A percentile compares a stretch with the other conserved stretches of the same genome.
Evolutionary conservation across 176 grass and related monocot genomes (phyloP).

Genomic region (Phragmites australis): DNA sequence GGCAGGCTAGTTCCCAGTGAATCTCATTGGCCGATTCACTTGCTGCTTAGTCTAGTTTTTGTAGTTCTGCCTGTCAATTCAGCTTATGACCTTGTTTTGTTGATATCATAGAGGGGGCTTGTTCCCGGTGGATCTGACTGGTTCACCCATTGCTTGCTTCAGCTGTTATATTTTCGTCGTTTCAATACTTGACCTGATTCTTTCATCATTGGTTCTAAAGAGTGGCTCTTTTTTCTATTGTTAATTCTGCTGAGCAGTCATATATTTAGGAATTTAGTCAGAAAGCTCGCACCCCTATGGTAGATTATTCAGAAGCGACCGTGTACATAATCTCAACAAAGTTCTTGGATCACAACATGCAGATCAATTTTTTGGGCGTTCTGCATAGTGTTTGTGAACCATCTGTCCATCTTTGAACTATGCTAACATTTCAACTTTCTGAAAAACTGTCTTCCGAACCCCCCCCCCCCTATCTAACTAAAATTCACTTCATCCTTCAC

Average conservation of each 20-base stretch:
- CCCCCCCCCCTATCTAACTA: neutral
- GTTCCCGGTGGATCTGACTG: conserved; percentile 16
- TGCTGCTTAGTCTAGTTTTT: conserved; percentile 1
- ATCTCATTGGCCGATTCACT: neutral
- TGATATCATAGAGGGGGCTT: neutral
- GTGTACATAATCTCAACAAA: conserved; percentile 11
- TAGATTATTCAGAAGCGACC: neutral
- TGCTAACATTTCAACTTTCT: neutral
- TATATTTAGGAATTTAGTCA: neutral
- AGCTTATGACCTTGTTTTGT: neutral
- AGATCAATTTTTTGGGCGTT: conserved; percentile 12
- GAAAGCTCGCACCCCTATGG: neutral
- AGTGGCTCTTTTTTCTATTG: neutral
- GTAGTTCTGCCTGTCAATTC: neutral
- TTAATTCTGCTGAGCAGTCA: neutral
- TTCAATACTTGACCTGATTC: conserved; percentile 5
- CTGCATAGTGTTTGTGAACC: conserved; percentile 10
- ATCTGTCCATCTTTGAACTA: no score
- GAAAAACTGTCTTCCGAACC: neutral
- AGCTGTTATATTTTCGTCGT: neutral
- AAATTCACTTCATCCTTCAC: neutral
- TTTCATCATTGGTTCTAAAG: neutral
- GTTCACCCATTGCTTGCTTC: conserved; percentile 22
- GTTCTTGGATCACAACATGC: conserved; percentile 27
- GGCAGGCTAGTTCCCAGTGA: neutral